These are phyloP conservation scores for Pleurotus eryngii DNA, from an alignment of 768 basidiomycete species.

Conservation along the genomic window DNA sequence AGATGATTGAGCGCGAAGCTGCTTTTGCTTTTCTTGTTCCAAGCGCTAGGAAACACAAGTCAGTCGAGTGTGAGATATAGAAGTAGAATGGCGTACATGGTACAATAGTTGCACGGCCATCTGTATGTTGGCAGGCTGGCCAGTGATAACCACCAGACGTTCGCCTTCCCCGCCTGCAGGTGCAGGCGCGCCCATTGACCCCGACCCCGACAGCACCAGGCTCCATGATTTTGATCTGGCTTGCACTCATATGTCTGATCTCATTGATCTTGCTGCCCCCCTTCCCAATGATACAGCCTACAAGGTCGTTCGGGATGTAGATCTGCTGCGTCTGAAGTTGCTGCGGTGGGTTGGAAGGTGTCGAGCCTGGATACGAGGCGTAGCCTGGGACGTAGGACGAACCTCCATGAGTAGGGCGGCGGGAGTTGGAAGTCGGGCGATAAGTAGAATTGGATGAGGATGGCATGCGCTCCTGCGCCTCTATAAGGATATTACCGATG, in stretches of 20 bases:
- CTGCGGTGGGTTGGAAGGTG: slow-evolving; percentile 54
- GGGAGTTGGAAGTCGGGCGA: slow-evolving; percentile 61
- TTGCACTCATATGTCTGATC: slow-evolving; percentile 91
- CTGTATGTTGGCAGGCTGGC: slow-evolving; percentile 92
- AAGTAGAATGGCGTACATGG: slow-evolving; percentile 50
- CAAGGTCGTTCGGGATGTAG: slow-evolving; percentile 96
- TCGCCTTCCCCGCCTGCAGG: slow-evolving; percentile 81
- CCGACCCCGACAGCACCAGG: slow-evolving; percentile 78
- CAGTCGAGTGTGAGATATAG: slow-evolving; percentile 3
- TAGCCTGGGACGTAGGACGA: slow-evolving; percentile 76
- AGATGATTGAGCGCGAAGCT: slow-evolving; percentile 42
- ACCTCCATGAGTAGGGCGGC: slow-evolving; percentile 35
- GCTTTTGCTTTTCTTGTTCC: slow-evolving; percentile 90
- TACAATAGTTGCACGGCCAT: slow-evolving; percentile 93
- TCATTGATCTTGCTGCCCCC: slow-evolving; percentile 99
- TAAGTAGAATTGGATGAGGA: slow-evolving; percentile 62
- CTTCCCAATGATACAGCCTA: slow-evolving; percentile 97
- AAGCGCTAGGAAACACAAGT: slow-evolving; percentile 50
- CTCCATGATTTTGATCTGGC: slow-evolving; percentile 98
- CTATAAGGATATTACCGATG: slow-evolving; percentile 95
- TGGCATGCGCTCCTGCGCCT: slow-evolving; percentile 84
- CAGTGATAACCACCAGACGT: slow-evolving; percentile 93
- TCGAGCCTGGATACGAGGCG: slow-evolving; percentile 37
- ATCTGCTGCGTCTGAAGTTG: slow-evolving; percentile 96
- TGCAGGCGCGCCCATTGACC: slow-evolving; percentile 66